These are phyloP conservation scores for Brassica carinata DNA, from an alignment of 345 rosid species.

Conservation along the genomic window DNA sequence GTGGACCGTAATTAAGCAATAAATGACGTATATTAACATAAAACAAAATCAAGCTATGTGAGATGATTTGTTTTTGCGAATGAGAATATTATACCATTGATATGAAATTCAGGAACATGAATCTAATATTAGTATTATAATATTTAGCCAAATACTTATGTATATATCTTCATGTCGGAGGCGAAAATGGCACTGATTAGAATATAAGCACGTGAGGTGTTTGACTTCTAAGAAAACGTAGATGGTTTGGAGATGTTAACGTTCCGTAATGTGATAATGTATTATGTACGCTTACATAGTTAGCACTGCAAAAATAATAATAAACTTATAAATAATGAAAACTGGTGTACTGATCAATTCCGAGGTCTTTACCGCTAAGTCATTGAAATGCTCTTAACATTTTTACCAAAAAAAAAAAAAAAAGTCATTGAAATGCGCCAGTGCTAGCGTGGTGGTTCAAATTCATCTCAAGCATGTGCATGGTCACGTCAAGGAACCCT, in stretches of 20 bases:
- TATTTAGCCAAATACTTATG: not conserved
- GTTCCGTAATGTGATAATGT: not conserved
- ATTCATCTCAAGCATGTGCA: no score
- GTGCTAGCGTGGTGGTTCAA: no score
- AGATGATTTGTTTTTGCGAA: not conserved
- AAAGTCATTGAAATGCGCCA: no score
- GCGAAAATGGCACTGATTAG: not conserved
- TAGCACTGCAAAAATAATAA: not conserved
- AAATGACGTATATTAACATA: not conserved
- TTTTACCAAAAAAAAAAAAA: no score
- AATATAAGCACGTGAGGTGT: not conserved
- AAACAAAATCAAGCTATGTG: not conserved
- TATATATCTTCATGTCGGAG: not conserved
- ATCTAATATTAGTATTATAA: not conserved
- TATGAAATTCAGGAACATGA: not conserved
- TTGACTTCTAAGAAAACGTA: not conserved
- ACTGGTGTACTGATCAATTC: no score
- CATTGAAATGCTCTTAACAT: no score
- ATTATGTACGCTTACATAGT: not conserved
- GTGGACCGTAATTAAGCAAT: not conserved
- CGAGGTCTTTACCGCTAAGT: no score
- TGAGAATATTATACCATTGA: not conserved
- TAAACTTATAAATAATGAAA: not conserved
- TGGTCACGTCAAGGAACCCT: no score
- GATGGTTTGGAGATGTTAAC: not conserved